Evolutionary conservation across 148 eudicot species (phyloP), one percentile per base, ranked within the genome.

Genomic region (Arctostaphylos glauca): DNA sequence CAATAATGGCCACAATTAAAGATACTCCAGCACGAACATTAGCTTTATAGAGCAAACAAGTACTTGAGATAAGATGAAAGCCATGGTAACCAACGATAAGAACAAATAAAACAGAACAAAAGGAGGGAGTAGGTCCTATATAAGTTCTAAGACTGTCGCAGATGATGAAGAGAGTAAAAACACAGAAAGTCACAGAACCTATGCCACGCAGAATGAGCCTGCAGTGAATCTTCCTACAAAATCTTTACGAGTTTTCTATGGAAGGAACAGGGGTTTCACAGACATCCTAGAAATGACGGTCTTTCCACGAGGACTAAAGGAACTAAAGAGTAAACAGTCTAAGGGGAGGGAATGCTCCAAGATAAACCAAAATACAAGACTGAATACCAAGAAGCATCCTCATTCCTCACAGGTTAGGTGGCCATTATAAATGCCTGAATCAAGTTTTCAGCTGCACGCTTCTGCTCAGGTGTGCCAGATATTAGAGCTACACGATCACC

Each of bases 351-450:
- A 77, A 83, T 58, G 60, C 88, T 85, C 84, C 84, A 80, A 59
- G 73, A 86, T 79, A 83, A 67, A 78, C 83, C 59, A 83, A 64
- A 54, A 82, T 84, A 89, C 89, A 86, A 83, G 86, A 84, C 86
- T 83, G 80, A 80, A 78, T 43, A 80, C 80, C 77, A 76, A 80
- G 77, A 83, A 84, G 80, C 71, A 81, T 75, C 88, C 87, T 31
- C 38, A 31, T 31, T 31, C 38, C 38, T 84, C 81, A 77, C 46
- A 82, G 43, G 53, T 84, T 86, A 94, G 77, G 94, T 90, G 77
- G 95, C 89, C 97, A 94, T 87, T 83, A 96, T 93, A 87, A 96
- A 94, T 70, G 97, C 98, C 87, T 92, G 98, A 85, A 96, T 91
- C 89, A 94, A 88, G 87, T 94, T 91, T 85, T 96, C 97, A 67